Percentiles rank a stretch among this genome's conserved stretches.
Conservation (phyloP, 2,329 filamentous ascomycete genomes). For the Alternaria sp. region DNA sequence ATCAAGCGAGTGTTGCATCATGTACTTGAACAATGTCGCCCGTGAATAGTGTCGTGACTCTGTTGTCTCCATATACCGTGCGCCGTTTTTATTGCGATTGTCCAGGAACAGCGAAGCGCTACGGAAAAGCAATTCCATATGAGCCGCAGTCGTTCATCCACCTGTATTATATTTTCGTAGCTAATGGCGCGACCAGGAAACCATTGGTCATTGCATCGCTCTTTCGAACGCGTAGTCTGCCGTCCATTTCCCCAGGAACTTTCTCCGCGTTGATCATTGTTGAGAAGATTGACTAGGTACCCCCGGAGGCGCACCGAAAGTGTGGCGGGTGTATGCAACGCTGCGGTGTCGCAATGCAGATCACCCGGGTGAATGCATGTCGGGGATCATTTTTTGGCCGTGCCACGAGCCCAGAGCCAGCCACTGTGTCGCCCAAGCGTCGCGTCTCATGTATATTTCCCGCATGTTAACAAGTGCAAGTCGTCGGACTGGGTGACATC, state of each 20-base stretch:
- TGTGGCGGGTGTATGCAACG: not conserved
- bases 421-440: not conserved
- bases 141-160: not conserved
- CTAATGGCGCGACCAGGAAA: not conserved
- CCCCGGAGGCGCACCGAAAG: not conserved
- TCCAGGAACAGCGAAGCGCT: not conserved
- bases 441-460: not conserved
- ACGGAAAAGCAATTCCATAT: not conserved
- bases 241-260: not conserved
- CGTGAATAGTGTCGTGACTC: not conserved
- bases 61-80: not conserved
- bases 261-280: not conserved
- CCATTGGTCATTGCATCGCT: not conserved
- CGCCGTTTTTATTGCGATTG: not conserved
- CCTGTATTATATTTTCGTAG: not conserved
- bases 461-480: not conserved
- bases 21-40: not conserved
- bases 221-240: not conserved
- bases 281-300: not conserved
- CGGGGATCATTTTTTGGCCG: not conserved
- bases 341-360: slow-evolving; percentile 3
- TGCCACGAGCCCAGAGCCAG: slow-evolving; percentile 1
- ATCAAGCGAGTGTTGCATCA: not conserved
- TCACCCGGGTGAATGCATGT: slow-evolving; percentile 3
- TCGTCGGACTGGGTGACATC: not conserved